These are phyloP conservation scores for Trichoderma hamatum DNA, from an alignment of 2,329 filamentous ascomycete species.

Conservation along the genomic window DNA sequence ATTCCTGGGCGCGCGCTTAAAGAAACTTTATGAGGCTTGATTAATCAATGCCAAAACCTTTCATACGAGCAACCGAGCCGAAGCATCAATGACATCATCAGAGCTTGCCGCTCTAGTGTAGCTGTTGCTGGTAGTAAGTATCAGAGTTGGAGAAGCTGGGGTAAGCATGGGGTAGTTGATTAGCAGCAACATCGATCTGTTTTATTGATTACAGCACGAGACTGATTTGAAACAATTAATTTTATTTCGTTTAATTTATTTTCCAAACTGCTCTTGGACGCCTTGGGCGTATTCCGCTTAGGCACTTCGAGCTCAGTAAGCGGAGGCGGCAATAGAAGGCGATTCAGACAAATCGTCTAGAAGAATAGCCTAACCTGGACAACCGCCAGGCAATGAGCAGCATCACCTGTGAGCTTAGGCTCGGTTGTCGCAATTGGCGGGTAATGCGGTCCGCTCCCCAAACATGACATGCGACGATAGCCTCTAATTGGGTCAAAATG, in stretches of 20 bases:
- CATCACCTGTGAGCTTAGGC: background rate
- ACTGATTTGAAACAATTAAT: background rate
- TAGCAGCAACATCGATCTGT: background rate
- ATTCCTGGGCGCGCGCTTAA: background rate
- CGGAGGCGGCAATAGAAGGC: background rate
- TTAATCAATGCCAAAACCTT: background rate
- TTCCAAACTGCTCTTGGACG: background rate
- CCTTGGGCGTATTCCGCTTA: background rate
- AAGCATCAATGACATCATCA: slow-evolving; percentile 22
- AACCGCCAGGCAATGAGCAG: background rate
- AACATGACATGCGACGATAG: background rate
- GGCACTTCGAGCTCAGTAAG: background rate
- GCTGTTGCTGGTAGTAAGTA: no score
- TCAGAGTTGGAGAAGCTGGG: background rate
- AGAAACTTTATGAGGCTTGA: slow-evolving; percentile 1
- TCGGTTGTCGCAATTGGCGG: background rate
- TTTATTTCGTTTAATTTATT: background rate
- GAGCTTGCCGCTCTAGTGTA: background rate
- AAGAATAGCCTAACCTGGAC: background rate
- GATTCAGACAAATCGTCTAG: background rate
- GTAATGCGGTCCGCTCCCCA: slow-evolving; percentile 4
- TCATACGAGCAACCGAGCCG: background rate
- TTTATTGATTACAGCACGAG: background rate
- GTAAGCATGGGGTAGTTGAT: background rate
- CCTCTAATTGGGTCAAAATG: background rate